A percentile compares a stretch with the other conserved stretches of the same genome.
Evolutionary conservation across 2,329 filamentous ascomycete species (phyloP).

Genomic region (Cladophialophora carrionii): DNA sequence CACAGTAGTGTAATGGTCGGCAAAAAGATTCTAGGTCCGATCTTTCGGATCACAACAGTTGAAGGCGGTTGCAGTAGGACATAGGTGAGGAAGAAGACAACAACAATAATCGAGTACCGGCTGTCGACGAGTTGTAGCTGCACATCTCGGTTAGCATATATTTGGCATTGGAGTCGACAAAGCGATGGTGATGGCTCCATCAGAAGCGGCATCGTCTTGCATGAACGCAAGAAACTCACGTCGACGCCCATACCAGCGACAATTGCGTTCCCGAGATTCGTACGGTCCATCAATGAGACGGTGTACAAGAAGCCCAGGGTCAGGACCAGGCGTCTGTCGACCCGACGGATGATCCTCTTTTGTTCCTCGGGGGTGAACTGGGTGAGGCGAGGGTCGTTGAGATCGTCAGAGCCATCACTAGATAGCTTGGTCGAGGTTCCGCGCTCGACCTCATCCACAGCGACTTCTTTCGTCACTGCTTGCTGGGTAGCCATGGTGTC

Average conservation of each 20-base stretch:
- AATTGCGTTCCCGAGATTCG: slow-evolving; percentile 72
- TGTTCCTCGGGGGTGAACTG: slow-evolving; percentile 60
- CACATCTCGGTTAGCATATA: background rate
- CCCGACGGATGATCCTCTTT: slow-evolving; percentile 66
- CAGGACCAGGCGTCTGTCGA: slow-evolving; percentile 68
- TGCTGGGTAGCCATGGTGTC: background rate
- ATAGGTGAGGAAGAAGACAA: slow-evolving; percentile 76
- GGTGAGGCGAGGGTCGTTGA: slow-evolving; percentile 38
- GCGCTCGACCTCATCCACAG: slow-evolving; percentile 21
- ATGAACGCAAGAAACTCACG: background rate
- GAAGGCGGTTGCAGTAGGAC: slow-evolving; percentile 72
- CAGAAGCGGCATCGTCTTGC: background rate
- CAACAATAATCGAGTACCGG: slow-evolving; percentile 61
- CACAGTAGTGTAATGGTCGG: slow-evolving; percentile 49
- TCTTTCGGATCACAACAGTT: slow-evolving; percentile 67
- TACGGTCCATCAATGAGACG: slow-evolving; percentile 76
- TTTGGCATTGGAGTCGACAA: background rate
- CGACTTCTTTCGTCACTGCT: slow-evolving; percentile 15
- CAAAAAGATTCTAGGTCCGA: slow-evolving; percentile 55
- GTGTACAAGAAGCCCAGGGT: slow-evolving; percentile 72
- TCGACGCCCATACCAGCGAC: slow-evolving; percentile 61
- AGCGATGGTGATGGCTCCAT: background rate
- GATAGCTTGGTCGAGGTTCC: slow-evolving; percentile 6
- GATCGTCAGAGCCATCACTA: slow-evolving; percentile 17
- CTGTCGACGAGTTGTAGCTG: slow-evolving; percentile 22